Conservation (phyloP, 352 stramenopile species). For the Phytophthora sp. region DNA sequence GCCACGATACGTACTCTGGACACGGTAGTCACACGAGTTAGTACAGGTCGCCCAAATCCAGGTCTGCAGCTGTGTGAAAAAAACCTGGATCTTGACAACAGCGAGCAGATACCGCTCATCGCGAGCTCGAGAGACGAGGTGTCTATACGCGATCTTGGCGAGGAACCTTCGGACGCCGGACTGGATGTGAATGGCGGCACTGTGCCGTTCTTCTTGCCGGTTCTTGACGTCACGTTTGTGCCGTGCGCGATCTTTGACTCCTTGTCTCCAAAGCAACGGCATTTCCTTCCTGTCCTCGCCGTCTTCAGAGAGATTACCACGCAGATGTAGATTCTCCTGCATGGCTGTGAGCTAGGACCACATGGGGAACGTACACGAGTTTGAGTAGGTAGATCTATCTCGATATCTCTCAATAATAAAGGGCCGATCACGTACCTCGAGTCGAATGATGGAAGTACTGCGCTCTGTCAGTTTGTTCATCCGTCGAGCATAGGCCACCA, state of each 20-base stretch:
- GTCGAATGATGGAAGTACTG: constrained; percentile 24
- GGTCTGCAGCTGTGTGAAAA: background rate
- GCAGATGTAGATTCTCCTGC: constrained; percentile 40
- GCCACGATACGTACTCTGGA: constrained; percentile 49
- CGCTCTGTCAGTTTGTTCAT: constrained; percentile 27
- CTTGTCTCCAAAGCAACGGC: constrained; percentile 52
- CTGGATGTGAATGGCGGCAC: constrained; percentile 57
- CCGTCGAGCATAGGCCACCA: constrained; percentile 49
- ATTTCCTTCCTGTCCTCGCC: constrained; percentile 3
- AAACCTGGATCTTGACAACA: constrained; percentile 60
- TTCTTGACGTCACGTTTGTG: constrained; percentile 52
- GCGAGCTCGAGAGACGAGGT: constrained; percentile 45
- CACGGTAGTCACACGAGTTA: background rate
- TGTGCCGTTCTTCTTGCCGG: constrained; percentile 46
- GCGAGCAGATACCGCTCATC: constrained; percentile 52
- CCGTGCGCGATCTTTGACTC: constrained; percentile 45
- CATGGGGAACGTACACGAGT: no score
- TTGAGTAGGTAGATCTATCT: no score
- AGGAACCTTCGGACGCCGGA: constrained; percentile 60
- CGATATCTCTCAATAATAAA: no score
- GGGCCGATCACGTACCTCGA: constrained; percentile 33
- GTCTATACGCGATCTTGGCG: constrained; percentile 45
- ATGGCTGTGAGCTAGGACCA: constrained; percentile 68
- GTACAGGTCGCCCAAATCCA: no score
- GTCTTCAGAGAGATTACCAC: constrained; percentile 19